Conservation (phyloP, 768 basidiomycete genomes). For the Agaricus subrufescens region DNA sequence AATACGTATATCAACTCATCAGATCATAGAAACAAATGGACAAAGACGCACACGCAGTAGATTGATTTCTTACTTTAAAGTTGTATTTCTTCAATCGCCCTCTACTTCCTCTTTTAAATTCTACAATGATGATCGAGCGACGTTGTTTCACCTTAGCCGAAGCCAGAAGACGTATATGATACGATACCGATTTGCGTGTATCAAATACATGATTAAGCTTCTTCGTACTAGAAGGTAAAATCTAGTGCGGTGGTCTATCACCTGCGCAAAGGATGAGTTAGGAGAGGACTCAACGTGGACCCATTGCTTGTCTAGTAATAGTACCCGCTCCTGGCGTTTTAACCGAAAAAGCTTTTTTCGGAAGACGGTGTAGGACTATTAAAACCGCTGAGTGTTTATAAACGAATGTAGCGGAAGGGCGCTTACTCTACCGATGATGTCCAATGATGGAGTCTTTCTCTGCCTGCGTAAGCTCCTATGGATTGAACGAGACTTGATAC, state of each 20-base stretch:
- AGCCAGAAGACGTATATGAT: neutral
- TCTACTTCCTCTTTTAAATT: neutral
- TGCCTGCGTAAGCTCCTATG: no score
- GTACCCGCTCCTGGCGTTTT: neutral
- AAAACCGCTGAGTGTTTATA: no score
- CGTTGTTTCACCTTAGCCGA: neutral
- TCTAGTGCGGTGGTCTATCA: neutral
- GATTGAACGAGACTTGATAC: no score
- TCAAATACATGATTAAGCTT: slow-evolving; percentile 3
- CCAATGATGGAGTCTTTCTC: no score
- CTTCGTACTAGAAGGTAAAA: slow-evolving; percentile 7
- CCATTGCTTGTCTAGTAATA: slow-evolving; percentile 6
- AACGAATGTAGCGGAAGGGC: no score
- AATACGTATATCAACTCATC: neutral
- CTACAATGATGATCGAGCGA: neutral
- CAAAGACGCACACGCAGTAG: neutral
- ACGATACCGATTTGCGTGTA: slow-evolving; percentile 4
- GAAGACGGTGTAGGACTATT: slow-evolving; percentile 6
- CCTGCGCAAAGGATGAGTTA: neutral
- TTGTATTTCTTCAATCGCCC: slow-evolving; percentile 4
- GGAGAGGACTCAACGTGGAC: slow-evolving; percentile 1
- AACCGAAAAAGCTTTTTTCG: slow-evolving; percentile 1
- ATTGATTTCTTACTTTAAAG: neutral
- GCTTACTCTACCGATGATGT: no score
- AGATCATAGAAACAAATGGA: no score